Percentiles rank a stretch among this genome's conserved stretches.
Conservation (phyloP, 257 asterid species). For the Rehmannia glutinosa region DNA sequence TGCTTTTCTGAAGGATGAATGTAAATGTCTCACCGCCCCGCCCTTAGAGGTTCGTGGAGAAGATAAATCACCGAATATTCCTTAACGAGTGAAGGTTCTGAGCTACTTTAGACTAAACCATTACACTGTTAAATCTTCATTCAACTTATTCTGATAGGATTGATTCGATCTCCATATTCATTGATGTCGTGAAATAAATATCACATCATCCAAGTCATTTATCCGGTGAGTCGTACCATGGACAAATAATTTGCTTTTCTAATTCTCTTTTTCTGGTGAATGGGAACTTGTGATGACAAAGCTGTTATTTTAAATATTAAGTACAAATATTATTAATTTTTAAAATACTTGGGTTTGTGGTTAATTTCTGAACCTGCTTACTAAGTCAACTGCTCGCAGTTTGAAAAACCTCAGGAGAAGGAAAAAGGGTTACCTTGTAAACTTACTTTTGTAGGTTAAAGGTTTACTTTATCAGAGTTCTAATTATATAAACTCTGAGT, state of each 20-base stretch:
- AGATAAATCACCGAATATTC: no score
- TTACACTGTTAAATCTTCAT: no score
- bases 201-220: no score
- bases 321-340: background rate
- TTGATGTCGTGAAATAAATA: no score
- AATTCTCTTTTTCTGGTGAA: background rate
- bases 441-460: conserved; percentile 14
- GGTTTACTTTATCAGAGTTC: conserved; percentile 14
- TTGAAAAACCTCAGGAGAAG: background rate
- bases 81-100: no score
- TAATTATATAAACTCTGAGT: conserved; percentile 3
- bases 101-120: no score
- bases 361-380: conserved; percentile 10
- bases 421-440: conserved; percentile 9
- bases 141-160: no score
- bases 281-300: conserved; percentile 23
- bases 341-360: conserved; percentile 21
- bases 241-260: background rate
- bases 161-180: no score
- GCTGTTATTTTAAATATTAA: conserved; percentile 12
- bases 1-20: no score
- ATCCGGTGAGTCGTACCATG: no score
- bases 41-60: no score
- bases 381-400: conserved; percentile 22
- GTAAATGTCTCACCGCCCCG: no score